These are phyloP conservation scores for Ambispora gerdemannii DNA, from an alignment of 192 early-diverging fungal genomes.

Conservation along the genomic window DNA sequence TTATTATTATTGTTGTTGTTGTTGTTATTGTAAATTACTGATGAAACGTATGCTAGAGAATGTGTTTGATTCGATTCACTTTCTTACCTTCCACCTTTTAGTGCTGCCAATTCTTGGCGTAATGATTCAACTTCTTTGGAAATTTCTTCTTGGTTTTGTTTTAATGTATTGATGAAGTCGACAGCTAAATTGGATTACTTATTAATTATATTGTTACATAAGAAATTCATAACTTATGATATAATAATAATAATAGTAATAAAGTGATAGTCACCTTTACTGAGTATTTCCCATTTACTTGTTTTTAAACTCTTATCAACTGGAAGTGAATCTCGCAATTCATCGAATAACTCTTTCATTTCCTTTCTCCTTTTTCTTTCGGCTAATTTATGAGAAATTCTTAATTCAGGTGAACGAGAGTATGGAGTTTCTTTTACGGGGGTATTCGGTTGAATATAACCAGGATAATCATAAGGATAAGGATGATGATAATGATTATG, in stretches of 20 bases:
- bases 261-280: slow-evolving; percentile 65
- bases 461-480: slow-evolving; percentile 35
- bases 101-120: slow-evolving; percentile 40
- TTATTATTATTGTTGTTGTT: no score
- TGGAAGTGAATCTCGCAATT: slow-evolving; percentile 72
- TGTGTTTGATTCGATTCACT: no score
- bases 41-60: no score
- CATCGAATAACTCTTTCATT: slow-evolving; percentile 91
- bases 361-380: slow-evolving; percentile 84
- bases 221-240: neutral
- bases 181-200: slow-evolving; percentile 40
- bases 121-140: slow-evolving; percentile 46
- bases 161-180: slow-evolving; percentile 50
- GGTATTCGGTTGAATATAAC: slow-evolving; percentile 21
- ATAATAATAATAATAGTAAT: neutral
- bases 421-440: slow-evolving; percentile 53
- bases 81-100: slow-evolving; percentile 23
- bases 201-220: slow-evolving; percentile 10
- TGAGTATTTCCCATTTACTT: slow-evolving; percentile 88
- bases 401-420: slow-evolving; percentile 70
- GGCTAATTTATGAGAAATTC: slow-evolving; percentile 84
- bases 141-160: slow-evolving; percentile 49
- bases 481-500: slow-evolving; percentile 27
- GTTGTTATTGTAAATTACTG: no score
- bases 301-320: slow-evolving; percentile 75